Percentiles rank a stretch among this genome's conserved stretches.
Conservation (phyloP, 768 basidiomycete species). For the Tricholomella constricta region DNA sequence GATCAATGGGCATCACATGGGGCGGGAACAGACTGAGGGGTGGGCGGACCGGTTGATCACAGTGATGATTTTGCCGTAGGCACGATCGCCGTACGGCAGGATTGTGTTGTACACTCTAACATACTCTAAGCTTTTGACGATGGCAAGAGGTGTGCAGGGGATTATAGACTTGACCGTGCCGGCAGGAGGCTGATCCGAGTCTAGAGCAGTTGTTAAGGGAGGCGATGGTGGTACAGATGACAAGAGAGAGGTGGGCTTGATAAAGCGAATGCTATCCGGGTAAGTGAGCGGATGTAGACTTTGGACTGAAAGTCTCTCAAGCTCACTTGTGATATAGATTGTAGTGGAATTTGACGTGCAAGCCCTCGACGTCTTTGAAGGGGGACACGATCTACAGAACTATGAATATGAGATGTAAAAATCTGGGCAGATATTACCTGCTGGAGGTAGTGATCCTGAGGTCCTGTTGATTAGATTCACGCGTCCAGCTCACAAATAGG, state of each 20-base stretch:
- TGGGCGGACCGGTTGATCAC: conserved; percentile 85
- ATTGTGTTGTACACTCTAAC: conserved; percentile 92
- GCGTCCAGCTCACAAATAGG: neutral
- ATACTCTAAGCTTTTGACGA: conserved; percentile 93
- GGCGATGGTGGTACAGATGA: conserved; percentile 46
- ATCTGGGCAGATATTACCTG: conserved; percentile 50
- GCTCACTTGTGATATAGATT: conserved; percentile 93
- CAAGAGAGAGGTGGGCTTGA: conserved; percentile 73
- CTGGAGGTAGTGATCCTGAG: conserved; percentile 93
- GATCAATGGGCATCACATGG: conserved; percentile 3
- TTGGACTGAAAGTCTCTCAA: neutral
- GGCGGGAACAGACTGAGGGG: neutral
- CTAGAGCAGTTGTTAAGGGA: conserved; percentile 30
- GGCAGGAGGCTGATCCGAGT: conserved; percentile 66
- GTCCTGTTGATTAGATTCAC: conserved; percentile 5
- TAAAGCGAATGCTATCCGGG: conserved; percentile 82
- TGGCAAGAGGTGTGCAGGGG: conserved; percentile 95
- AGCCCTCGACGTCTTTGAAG: conserved; percentile 95
- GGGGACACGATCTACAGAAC: conserved; percentile 80
- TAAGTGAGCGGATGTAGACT: neutral
- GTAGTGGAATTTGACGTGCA: conserved; percentile 94
- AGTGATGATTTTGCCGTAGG: conserved; percentile 89
- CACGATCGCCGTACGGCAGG: conserved; percentile 91
- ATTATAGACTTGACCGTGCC: conserved; percentile 96
- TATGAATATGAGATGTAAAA: neutral